Evolutionary conservation across 768 basidiomycete genomes (phyloP).

Genomic region (Crassisporium funariophilum): DNA sequence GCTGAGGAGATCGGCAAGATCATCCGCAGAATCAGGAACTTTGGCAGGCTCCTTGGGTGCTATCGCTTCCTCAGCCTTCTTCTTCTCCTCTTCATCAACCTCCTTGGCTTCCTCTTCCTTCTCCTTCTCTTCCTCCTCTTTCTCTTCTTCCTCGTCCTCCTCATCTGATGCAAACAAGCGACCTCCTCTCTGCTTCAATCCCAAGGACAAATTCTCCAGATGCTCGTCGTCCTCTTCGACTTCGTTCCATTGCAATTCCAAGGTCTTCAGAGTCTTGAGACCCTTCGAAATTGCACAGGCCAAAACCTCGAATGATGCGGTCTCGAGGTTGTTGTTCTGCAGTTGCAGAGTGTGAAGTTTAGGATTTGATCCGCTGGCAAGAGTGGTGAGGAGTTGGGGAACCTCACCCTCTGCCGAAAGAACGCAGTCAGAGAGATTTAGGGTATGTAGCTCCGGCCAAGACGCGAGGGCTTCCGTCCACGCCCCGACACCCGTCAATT

Average conservation of each 20-base stretch:
- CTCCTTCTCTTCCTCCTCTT: constrained; percentile 54
- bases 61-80: constrained; percentile 27
- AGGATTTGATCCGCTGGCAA: constrained; percentile 71
- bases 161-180: constrained; percentile 71
- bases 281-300: constrained; percentile 64
- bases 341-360: constrained; percentile 77
- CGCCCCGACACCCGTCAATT: constrained; percentile 49
- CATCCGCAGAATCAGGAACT: constrained; percentile 41
- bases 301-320: constrained; percentile 65
- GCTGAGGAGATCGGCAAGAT: constrained; percentile 65
- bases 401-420: constrained; percentile 82
- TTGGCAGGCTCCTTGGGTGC: constrained; percentile 9
- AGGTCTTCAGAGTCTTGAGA: constrained; percentile 55
- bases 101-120: constrained; percentile 39
- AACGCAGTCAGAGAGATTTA: constrained; percentile 93
- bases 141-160: constrained; percentile 79
- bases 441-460: constrained; percentile 72
- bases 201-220: constrained; percentile 52
- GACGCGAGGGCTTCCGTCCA: constrained; percentile 66
- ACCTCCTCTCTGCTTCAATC: constrained; percentile 66
- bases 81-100: constrained; percentile 31
- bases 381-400: constrained; percentile 58
- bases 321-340: constrained; percentile 91
- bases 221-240: constrained; percentile 75
- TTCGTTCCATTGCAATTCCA: constrained; percentile 94